phyloP scores from a whole-genome alignment of 2,329 filamentous ascomycete genomes.

The Aspergillus piperis region DNA sequence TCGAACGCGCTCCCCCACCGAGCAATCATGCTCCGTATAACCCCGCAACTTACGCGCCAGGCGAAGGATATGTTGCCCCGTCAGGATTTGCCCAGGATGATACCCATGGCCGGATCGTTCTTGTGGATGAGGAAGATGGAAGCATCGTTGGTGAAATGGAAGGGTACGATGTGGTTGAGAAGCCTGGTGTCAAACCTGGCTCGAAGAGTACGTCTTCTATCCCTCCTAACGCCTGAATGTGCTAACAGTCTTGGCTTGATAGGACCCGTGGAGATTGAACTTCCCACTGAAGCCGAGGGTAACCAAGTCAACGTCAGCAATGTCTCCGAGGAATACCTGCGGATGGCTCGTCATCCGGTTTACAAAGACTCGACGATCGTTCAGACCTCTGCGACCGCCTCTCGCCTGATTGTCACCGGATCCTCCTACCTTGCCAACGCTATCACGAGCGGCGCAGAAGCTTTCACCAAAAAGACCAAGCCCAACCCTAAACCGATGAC shows the following conservation, averaged over 20 bases:
- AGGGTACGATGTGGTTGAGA: slow-evolving; percentile 77
- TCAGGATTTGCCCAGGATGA: slow-evolving; percentile 32
- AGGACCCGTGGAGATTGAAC: slow-evolving; percentile 53
- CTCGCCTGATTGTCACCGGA: slow-evolving; percentile 86
- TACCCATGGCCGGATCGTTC: slow-evolving; percentile 74
- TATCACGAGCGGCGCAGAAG: slow-evolving; percentile 74
- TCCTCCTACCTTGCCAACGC: slow-evolving; percentile 77
- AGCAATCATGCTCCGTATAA: slow-evolving; percentile 63
- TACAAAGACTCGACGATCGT: slow-evolving; percentile 87
- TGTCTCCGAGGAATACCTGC: slow-evolving; percentile 63
- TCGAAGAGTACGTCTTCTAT: slow-evolving; percentile 71
- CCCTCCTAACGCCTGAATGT: not conserved
- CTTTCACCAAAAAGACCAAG: slow-evolving; percentile 76
- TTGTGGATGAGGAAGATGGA: slow-evolving; percentile 94
- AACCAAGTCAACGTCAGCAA: slow-evolving; percentile 52
- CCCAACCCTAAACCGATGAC: slow-evolving; percentile 79
- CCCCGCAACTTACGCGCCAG: slow-evolving; percentile 75
- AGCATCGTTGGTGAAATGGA: slow-evolving; percentile 92
- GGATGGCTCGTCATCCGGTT: slow-evolving; percentile 80
- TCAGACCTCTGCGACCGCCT: slow-evolving; percentile 81
- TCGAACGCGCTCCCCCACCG: slow-evolving; percentile 75
- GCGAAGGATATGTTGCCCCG: slow-evolving; percentile 69
- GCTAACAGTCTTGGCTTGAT: slow-evolving; percentile 16
- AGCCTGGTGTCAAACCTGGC: slow-evolving; percentile 74
- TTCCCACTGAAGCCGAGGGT: slow-evolving; percentile 49